Evolutionary conservation across 352 stramenopile genomes (phyloP).

Genomic region (Pythium insidiosum): DNA sequence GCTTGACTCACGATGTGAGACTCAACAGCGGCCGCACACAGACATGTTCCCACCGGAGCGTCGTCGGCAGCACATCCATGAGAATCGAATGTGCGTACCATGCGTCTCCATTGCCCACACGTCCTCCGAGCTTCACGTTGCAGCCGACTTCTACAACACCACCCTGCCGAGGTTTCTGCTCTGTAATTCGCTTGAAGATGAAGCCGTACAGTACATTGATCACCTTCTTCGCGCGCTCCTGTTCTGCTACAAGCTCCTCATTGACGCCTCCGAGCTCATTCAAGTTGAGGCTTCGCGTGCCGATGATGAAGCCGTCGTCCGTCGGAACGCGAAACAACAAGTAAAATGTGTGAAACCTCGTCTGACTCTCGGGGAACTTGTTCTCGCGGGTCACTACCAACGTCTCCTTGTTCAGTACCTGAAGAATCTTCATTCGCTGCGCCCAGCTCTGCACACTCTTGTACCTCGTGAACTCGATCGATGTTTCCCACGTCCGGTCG

Average conservation of each 20-base stretch:
- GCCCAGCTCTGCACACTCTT: constrained; percentile 23
- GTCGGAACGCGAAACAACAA: neutral
- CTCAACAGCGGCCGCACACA: constrained; percentile 2
- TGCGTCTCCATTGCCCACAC: constrained; percentile 20
- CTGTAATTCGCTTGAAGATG: constrained; percentile 12
- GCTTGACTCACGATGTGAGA: constrained; percentile 1
- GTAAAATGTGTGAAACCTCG: neutral
- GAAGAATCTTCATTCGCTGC: constrained; percentile 20
- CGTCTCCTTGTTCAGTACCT: constrained; percentile 8
- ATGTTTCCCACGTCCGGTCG: constrained; percentile 18
- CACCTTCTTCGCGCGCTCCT: neutral
- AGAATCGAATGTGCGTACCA: constrained; percentile 27
- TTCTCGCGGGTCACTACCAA: neutral
- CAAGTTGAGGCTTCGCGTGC: constrained; percentile 1
- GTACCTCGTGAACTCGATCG: constrained; percentile 14
- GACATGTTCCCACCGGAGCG: constrained; percentile 28
- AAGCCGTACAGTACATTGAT: constrained; percentile 18
- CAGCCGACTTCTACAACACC: constrained; percentile 13
- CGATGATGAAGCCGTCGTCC: neutral
- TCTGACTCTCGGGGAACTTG: neutral
- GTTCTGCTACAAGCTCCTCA: neutral
- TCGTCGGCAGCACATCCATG: constrained; percentile 25
- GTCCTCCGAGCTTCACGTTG: constrained; percentile 19
- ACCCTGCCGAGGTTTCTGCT: neutral
- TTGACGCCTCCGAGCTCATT: neutral